Evolutionary conservation across 306 rosid genomes (phyloP).

Genomic region (Myrica gale): DNA sequence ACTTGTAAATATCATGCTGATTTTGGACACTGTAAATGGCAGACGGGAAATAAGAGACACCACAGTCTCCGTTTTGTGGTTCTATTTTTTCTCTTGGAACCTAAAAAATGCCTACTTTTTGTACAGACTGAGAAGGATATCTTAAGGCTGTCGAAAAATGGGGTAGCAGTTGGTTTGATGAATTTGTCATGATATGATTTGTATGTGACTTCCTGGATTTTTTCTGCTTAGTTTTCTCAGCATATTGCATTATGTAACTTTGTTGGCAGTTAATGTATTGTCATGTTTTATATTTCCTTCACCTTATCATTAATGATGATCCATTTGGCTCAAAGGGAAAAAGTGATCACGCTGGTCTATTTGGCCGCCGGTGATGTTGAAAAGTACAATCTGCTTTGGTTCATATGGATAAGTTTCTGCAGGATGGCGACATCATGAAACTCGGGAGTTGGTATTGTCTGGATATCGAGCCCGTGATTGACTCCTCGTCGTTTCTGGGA

Average conservation of each 20-base stretch:
- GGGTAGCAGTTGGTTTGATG: conserved; percentile 26
- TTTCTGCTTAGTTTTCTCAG: conserved; percentile 6
- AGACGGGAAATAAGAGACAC: conserved; percentile 14
- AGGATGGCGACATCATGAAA: too few relatives aligned
- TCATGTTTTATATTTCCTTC: neutral
- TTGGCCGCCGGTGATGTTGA: too few relatives aligned
- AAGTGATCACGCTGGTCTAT: neutral
- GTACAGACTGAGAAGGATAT: conserved; percentile 28
- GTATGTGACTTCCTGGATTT: conserved; percentile 2
- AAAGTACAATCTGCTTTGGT: too few relatives aligned
- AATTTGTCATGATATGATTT: conserved; percentile 23
- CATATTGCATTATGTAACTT: conserved; percentile 12
- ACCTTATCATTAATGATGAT: too few relatives aligned
- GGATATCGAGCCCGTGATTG: too few relatives aligned
- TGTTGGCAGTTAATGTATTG: neutral
- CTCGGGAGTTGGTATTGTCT: neutral
- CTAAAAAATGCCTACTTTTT: conserved; percentile 5
- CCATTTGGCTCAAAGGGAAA: neutral
- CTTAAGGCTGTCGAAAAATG: conserved; percentile 27
- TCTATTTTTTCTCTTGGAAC: neutral
- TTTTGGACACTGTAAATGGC: conserved; percentile 33
- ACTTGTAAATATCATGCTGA: conserved; percentile 16
- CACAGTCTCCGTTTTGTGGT: conserved; percentile 18
- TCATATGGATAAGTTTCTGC: neutral
- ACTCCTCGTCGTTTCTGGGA: too few relatives aligned